These are phyloP conservation scores for Arachis monticola DNA, from an alignment of 331 rosid genomes.

Conservation along the genomic window DNA sequence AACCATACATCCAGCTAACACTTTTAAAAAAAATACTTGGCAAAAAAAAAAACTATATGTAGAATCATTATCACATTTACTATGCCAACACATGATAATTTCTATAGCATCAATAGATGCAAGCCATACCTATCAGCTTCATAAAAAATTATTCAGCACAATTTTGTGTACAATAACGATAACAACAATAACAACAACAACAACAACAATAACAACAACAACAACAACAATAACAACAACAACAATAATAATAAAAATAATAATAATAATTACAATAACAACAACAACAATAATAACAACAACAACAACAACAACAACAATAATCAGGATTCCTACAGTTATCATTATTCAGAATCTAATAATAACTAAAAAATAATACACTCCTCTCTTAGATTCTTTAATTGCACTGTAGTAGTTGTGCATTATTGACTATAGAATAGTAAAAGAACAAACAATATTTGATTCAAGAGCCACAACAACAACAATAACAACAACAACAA, in stretches of 20 bases:
- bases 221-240: too few species aligned
- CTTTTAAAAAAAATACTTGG: slow-evolving; percentile 13
- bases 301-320: too few species aligned
- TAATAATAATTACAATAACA: not conserved
- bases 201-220: slow-evolving; percentile 12
- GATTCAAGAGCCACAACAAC: not conserved
- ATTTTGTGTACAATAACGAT: slow-evolving; percentile 65
- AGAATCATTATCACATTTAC: slow-evolving; percentile 2
- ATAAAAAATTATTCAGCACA: slow-evolving; percentile 91
- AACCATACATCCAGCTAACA: not conserved
- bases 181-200: too few species aligned
- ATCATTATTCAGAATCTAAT: too few species aligned
- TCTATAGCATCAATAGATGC: slow-evolving; percentile 17
- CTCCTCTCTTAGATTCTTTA: too few species aligned
- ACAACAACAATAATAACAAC: too few species aligned
- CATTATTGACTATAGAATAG: too few species aligned
- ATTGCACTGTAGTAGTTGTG: too few species aligned
- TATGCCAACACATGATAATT: slow-evolving; percentile 3
- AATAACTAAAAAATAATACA: too few species aligned
- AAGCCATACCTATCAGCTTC: slow-evolving; percentile 88
- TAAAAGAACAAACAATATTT: not conserved
- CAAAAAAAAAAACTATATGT: slow-evolving; percentile 1
- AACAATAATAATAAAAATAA: not conserved
- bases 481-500: too few species aligned
- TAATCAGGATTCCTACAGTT: too few species aligned